These are phyloP conservation scores for Penicillium corylophilum DNA, from an alignment of 2,329 filamentous ascomycete genomes.

Conservation along the genomic window DNA sequence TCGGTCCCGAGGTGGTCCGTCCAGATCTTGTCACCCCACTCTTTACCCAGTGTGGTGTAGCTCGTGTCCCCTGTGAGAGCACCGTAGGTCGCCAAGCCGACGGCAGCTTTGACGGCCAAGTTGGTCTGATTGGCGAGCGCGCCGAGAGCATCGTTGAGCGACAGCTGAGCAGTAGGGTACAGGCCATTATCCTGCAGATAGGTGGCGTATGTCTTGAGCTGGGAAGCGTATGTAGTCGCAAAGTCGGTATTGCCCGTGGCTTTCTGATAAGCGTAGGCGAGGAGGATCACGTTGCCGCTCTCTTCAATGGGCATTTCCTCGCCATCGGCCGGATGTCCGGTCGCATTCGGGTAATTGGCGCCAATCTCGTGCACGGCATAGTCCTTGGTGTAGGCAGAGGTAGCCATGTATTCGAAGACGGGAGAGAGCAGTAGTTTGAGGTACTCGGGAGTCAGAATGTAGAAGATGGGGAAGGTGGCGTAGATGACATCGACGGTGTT, in stretches of 20 bases:
- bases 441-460: conserved; percentile 39
- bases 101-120: conserved; percentile 44
- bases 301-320: conserved; percentile 42
- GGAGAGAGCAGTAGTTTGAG: conserved; percentile 44
- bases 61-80: conserved; percentile 27
- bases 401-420: conserved; percentile 38
- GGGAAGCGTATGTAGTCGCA: conserved; percentile 28
- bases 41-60: conserved; percentile 33
- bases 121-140: conserved; percentile 42
- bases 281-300: conserved; percentile 38
- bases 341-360: conserved; percentile 38
- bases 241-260: conserved; percentile 36
- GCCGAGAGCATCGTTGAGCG: conserved; percentile 41
- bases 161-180: conserved; percentile 35
- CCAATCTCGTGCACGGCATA: conserved; percentile 41
- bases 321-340: conserved; percentile 33
- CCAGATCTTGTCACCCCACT: conserved; percentile 34
- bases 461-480: conserved; percentile 42
- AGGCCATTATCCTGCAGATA: conserved; percentile 38
- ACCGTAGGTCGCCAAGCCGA: conserved; percentile 37
- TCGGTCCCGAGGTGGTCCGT: conserved; percentile 31
- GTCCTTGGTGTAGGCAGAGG: conserved; percentile 31
- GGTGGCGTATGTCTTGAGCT: conserved; percentile 36
- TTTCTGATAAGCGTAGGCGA: conserved; percentile 36
- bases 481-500: conserved; percentile 45